These are phyloP conservation scores for Podila clonocystis DNA, from an alignment of 192 early-diverging fungal species.

Conservation along the genomic window DNA sequence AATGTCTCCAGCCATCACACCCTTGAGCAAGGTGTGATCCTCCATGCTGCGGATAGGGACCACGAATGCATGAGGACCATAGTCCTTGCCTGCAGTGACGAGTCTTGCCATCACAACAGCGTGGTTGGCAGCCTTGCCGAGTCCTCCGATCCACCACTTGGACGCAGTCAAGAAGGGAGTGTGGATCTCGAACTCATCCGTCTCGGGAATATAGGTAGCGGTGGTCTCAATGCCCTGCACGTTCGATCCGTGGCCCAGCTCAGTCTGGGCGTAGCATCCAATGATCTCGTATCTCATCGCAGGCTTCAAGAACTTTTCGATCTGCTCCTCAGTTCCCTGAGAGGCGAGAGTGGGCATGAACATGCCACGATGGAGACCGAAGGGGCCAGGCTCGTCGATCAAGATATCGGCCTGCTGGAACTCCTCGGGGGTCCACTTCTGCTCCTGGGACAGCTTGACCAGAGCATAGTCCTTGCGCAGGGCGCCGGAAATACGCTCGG, in stretches of 20 bases:
- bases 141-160: slow-evolving; percentile 92
- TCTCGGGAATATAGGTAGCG: slow-evolving; percentile 83
- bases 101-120: slow-evolving; percentile 89
- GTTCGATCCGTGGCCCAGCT: slow-evolving; percentile 83
- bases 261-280: slow-evolving; percentile 90
- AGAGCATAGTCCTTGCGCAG: slow-evolving; percentile 70
- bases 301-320: slow-evolving; percentile 77
- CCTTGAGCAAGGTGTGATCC: slow-evolving; percentile 76
- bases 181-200: slow-evolving; percentile 89
- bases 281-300: slow-evolving; percentile 80
- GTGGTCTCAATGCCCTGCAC: slow-evolving; percentile 93
- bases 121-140: slow-evolving; percentile 83
- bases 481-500: slow-evolving; percentile 71
- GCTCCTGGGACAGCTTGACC: slow-evolving; percentile 67
- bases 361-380: slow-evolving; percentile 81
- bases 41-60: slow-evolving; percentile 82
- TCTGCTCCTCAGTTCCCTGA: slow-evolving; percentile 82
- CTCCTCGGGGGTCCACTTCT: slow-evolving; percentile 67
- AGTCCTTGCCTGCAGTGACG: slow-evolving; percentile 76
- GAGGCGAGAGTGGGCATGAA: slow-evolving; percentile 83
- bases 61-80: slow-evolving; percentile 82
- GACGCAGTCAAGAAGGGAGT: slow-evolving; percentile 77
- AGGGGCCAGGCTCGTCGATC: slow-evolving; percentile 73
- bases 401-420: slow-evolving; percentile 59
- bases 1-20: slow-evolving; percentile 88